These are phyloP conservation scores for Phaeotremella fagi DNA, from an alignment of 768 basidiomycete genomes.

Conservation along the genomic window DNA sequence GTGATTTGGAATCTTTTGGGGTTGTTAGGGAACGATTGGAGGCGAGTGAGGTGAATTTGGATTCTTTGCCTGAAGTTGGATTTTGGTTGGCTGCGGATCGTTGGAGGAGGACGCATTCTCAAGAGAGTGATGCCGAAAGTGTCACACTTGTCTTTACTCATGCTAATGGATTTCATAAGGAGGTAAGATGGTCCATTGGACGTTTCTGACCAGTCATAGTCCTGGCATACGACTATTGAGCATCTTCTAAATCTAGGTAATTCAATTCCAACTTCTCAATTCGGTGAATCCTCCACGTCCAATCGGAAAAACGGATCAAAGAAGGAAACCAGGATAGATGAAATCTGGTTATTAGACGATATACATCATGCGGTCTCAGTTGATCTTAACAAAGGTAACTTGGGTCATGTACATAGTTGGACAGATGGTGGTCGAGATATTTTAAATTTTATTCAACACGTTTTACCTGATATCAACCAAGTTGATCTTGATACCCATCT, in stretches of 20 bases:
- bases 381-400: conserved; percentile 59
- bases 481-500: not conserved
- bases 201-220: conserved; percentile 51
- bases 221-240: conserved; percentile 68
- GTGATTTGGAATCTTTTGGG: conserved; percentile 5
- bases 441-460: conserved; percentile 49
- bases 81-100: conserved; percentile 15
- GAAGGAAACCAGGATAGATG: conserved; percentile 53
- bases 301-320: conserved; percentile 26
- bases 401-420: conserved; percentile 49
- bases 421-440: conserved; percentile 56
- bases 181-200: conserved; percentile 53
- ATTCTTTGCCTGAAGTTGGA: conserved; percentile 1
- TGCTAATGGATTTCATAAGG: conserved; percentile 83
- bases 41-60: conserved; percentile 2
- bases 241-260: conserved; percentile 53
- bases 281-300: conserved; percentile 6
- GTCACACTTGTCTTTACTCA: conserved; percentile 73
- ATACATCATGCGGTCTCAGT: conserved; percentile 82
- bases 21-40: conserved; percentile 2
- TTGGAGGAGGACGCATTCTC: conserved; percentile 15
- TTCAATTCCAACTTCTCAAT: conserved; percentile 14
- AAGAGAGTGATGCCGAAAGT: conserved; percentile 47
- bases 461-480: not conserved
- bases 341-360: conserved; percentile 78